These are phyloP conservation scores for Aspergillus ochraceoroseus DNA, from an alignment of 2,329 filamentous ascomycete species.

Conservation along the genomic window DNA sequence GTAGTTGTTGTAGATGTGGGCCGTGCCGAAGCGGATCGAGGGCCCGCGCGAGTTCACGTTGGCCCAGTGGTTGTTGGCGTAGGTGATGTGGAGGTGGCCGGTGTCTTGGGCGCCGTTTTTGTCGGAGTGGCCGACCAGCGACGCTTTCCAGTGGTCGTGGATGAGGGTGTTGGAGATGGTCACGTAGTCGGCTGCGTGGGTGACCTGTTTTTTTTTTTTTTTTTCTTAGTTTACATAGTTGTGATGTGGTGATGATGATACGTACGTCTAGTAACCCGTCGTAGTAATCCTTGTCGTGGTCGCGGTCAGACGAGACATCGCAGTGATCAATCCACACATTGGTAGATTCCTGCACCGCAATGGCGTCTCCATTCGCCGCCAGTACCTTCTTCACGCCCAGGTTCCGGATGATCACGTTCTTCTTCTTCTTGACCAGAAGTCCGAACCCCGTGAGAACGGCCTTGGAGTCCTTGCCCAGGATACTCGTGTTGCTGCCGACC, in stretches of 20 bases:
- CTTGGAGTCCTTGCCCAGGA: slow-evolving; percentile 50
- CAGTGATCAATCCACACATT: slow-evolving; percentile 66
- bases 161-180: slow-evolving; percentile 51
- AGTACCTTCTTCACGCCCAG: slow-evolving; percentile 55
- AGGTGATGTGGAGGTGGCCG: slow-evolving; percentile 60
- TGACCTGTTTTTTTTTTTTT: slow-evolving; percentile 35
- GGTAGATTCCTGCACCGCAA: slow-evolving; percentile 48
- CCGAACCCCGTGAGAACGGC: slow-evolving; percentile 51
- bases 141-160: slow-evolving; percentile 61
- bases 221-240: background rate
- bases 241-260: background rate
- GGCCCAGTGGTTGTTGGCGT: slow-evolving; percentile 61
- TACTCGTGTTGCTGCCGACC: slow-evolving; percentile 50
- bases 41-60: slow-evolving; percentile 62
- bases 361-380: slow-evolving; percentile 55
- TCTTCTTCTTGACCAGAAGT: slow-evolving; percentile 49
- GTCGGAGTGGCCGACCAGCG: slow-evolving; percentile 57
- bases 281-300: slow-evolving; percentile 64
- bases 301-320: slow-evolving; percentile 57
- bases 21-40: slow-evolving; percentile 62
- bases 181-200: slow-evolving; percentile 57
- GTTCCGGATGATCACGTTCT: slow-evolving; percentile 61
- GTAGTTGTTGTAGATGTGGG: slow-evolving; percentile 56
- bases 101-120: slow-evolving; percentile 55
- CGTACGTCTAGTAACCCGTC: slow-evolving; percentile 59